phyloP scores from a whole-genome alignment of 495 filamentous ascomycete genomes.

The Annulohypoxylon nitens region DNA sequence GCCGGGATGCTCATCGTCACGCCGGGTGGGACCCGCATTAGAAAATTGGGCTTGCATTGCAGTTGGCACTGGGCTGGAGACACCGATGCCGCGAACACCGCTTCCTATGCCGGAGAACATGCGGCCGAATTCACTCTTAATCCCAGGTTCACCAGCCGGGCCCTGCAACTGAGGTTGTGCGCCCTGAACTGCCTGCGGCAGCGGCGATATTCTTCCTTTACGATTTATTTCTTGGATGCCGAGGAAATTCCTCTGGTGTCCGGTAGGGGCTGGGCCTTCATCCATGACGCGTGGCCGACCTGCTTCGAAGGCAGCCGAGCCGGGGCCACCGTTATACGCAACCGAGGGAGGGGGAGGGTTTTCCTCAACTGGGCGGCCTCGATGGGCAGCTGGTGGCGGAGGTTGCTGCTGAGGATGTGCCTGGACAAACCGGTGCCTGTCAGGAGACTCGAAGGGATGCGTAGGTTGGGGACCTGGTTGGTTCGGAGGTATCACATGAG shows the following conservation, averaged over 20 bases:
- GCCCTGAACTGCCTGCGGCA: constrained; percentile 93
- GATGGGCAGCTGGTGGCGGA: constrained; percentile 42
- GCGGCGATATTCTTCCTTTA: constrained; percentile 76
- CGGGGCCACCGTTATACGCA: constrained; percentile 55
- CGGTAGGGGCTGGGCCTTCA: constrained; percentile 66
- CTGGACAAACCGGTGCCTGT: constrained; percentile 58
- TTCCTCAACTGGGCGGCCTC: constrained; percentile 53
- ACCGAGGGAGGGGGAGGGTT: constrained; percentile 60
- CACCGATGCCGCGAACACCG: constrained; percentile 74
- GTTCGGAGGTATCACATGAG: constrained; percentile 57
- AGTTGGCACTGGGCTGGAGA: constrained; percentile 63
- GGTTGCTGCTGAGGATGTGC: constrained; percentile 56
- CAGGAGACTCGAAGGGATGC: constrained; percentile 65
- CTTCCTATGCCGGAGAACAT: constrained; percentile 94
- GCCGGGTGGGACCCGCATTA: constrained; percentile 53
- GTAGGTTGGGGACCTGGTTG: constrained; percentile 54
- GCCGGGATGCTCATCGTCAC: constrained; percentile 60
- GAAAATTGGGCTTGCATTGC: constrained; percentile 62
- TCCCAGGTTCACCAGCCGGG: constrained; percentile 81
- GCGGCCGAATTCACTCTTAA: constrained; percentile 91
- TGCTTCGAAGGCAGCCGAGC: constrained; percentile 54
- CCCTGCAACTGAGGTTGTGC: constrained; percentile 83
- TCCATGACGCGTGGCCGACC: constrained; percentile 64
- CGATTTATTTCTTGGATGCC: constrained; percentile 75
- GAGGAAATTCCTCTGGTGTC: constrained; percentile 64